phyloP scores from a whole-genome alignment of 352 stramenopile genomes.

The Globisporangium middletonii region DNA sequence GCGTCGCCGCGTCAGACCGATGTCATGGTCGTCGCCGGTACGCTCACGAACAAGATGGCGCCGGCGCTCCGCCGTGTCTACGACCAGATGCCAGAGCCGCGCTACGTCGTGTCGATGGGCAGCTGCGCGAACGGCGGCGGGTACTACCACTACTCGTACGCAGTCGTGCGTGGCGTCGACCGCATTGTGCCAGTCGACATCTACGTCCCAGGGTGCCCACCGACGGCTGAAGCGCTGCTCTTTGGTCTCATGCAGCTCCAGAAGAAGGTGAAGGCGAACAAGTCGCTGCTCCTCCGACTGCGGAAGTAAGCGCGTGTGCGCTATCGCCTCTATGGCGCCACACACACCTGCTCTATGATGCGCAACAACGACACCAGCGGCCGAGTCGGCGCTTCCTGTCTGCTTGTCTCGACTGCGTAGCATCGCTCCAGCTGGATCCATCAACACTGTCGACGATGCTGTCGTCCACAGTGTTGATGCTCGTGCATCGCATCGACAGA shows the following conservation, averaged over 20 bases:
- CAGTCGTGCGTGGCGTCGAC: conserved; percentile 96
- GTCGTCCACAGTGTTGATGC: too few species aligned
- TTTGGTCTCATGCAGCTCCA: conserved; percentile 98
- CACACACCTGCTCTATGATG: too few species aligned
- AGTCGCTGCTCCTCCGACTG: conserved; percentile 92
- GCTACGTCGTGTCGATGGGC: conserved; percentile 98
- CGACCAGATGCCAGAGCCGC: conserved; percentile 99
- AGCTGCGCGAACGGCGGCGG: conserved; percentile 96
- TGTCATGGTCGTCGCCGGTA: conserved; percentile 99
- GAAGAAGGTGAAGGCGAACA: conserved; percentile 99
- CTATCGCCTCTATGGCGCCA: too few species aligned
- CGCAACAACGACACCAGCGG: too few species aligned
- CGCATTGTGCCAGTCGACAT: conserved; percentile 98
- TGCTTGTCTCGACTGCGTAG: too few species aligned
- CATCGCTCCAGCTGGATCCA: too few species aligned
- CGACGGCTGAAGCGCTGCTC: conserved; percentile 96
- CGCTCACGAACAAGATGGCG: conserved; percentile 99
- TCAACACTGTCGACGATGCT: too few species aligned
- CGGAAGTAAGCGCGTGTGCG: conserved; percentile 86
- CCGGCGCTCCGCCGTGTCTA: conserved; percentile 95
- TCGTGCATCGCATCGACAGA: too few species aligned
- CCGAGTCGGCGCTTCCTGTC: too few species aligned
- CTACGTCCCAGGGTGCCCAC: conserved; percentile 99
- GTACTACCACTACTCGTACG: conserved; percentile 97
- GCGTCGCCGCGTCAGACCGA: conserved; percentile 94